Conservation (phyloP, 371 early-diverging fungal species). For the Rhizopus sp. region DNA sequence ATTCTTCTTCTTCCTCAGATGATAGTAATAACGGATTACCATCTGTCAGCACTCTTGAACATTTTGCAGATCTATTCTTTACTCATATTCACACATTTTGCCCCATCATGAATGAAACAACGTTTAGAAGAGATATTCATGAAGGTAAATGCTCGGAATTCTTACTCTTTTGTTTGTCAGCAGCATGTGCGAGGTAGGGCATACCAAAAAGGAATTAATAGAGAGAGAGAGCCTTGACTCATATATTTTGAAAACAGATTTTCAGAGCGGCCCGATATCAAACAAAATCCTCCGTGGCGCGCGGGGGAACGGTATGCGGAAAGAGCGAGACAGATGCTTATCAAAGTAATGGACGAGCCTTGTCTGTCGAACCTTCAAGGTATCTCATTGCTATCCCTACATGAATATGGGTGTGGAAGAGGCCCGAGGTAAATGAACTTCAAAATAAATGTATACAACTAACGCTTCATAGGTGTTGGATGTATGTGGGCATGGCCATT, state of each 20-base stretch:
- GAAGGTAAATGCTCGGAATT: constrained; percentile 38
- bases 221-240: not conserved
- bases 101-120: constrained; percentile 53
- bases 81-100: constrained; percentile 42
- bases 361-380: constrained; percentile 55
- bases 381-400: constrained; percentile 53
- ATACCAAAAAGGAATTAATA: not conserved
- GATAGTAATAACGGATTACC: constrained; percentile 19
- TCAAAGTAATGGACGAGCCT: constrained; percentile 49
- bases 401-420: constrained; percentile 63
- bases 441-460: too few relatives aligned
- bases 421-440: constrained; percentile 46
- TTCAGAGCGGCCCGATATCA: constrained; percentile 39
- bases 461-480: constrained; percentile 55
- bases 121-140: constrained; percentile 30
- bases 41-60: constrained; percentile 49
- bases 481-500: constrained; percentile 70
- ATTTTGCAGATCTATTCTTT: constrained; percentile 58
- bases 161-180: constrained; percentile 33
- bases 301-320: constrained; percentile 51
- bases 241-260: constrained; percentile 22
- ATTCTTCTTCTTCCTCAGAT: constrained; percentile 1
- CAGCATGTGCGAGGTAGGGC: constrained; percentile 45
- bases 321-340: constrained; percentile 33
- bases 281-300: constrained; percentile 49